Evolutionary conservation across 345 rosid species (phyloP).

Genomic region (Syzygium oleosum): DNA sequence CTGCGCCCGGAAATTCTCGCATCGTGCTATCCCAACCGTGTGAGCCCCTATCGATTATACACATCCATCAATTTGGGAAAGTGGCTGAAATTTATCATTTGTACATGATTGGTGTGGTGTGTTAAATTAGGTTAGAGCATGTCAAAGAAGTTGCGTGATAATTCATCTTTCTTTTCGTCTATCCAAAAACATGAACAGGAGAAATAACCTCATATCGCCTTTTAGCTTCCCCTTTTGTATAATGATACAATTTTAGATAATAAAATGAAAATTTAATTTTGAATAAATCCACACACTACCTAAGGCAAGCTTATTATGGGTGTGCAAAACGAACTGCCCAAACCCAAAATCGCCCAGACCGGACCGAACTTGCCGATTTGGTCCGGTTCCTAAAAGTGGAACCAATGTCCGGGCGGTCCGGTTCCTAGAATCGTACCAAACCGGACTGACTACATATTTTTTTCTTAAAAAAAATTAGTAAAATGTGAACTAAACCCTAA

Average conservation of each 20-base stretch:
- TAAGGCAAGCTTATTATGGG: neutral
- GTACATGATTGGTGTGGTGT: neutral
- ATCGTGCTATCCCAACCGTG: constrained; percentile 83
- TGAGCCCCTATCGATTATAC: constrained; percentile 46
- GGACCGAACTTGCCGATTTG: no score
- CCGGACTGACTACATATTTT: no score
- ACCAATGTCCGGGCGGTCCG: no score
- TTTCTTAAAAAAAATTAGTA: no score
- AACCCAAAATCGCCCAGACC: no score
- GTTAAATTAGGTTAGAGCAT: neutral
- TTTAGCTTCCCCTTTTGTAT: neutral
- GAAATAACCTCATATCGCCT: neutral
- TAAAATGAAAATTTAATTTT: neutral
- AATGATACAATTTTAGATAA: neutral
- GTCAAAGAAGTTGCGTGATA: neutral
- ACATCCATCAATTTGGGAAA: neutral
- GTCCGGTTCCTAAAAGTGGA: no score
- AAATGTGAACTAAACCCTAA: no score
- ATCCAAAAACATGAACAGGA: neutral
- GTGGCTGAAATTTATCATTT: neutral
- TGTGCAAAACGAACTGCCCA: no score
- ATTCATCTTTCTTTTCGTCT: neutral
- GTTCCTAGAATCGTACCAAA: no score
- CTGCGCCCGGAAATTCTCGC: constrained; percentile 47
- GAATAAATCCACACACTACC: neutral